These are phyloP conservation scores for Populus simonii DNA, from an alignment of 345 rosid species.

Conservation along the genomic window DNA sequence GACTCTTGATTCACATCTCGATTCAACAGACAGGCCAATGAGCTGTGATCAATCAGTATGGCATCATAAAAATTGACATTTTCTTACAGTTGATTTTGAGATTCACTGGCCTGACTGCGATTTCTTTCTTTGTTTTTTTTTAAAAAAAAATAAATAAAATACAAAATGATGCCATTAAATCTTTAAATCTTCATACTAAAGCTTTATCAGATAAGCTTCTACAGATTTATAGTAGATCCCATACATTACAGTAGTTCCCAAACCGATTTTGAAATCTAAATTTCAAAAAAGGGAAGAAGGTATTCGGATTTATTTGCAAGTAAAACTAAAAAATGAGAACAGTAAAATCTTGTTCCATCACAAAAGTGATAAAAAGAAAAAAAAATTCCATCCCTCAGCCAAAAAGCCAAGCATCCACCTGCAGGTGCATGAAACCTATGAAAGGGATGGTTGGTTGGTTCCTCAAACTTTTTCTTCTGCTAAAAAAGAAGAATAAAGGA, in stretches of 20 bases:
- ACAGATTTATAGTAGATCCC: background rate
- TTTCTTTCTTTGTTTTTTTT: too few species aligned
- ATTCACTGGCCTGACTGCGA: too few species aligned
- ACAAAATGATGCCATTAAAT: too few species aligned
- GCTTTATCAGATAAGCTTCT: too few species aligned
- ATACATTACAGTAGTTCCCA: background rate
- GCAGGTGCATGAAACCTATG: background rate
- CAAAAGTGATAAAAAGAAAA: too few species aligned
- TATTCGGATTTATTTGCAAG: background rate
- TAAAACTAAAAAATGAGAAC: background rate
- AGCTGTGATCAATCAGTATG: too few species aligned
- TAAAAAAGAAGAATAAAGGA: background rate
- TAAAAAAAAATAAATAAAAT: too few species aligned
- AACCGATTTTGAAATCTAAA: background rate
- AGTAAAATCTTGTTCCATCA: too few species aligned
- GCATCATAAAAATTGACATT: too few species aligned
- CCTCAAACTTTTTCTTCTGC: background rate
- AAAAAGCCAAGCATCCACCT: background rate
- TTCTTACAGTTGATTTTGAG: too few species aligned
- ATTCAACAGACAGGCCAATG: too few species aligned
- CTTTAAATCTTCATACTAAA: background rate
- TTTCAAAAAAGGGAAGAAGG: background rate
- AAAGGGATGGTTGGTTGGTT: background rate
- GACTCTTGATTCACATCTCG: too few species aligned
- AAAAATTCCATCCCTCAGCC: background rate